Percentiles rank a stretch among this genome's conserved stretches.
Conservation (phyloP, 2,329 filamentous ascomycete genomes). For the Aspergillus sp. region DNA sequence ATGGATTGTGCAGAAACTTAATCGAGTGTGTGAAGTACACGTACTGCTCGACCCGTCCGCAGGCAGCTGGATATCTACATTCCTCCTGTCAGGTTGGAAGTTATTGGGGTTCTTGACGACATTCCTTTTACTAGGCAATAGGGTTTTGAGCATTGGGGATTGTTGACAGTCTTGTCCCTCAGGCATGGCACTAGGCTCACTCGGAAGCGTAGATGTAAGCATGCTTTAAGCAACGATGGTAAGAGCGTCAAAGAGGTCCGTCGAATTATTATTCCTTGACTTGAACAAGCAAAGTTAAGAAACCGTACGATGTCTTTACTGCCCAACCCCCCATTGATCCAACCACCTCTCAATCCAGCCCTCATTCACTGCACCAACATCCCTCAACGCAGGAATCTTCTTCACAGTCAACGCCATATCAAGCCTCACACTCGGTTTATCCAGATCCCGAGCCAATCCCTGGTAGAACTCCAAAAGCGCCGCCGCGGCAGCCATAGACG, state of each 20-base stretch:
- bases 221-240: no score
- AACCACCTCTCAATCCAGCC: conserved; percentile 4
- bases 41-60: neutral
- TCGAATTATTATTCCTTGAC: no score
- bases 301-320: no score
- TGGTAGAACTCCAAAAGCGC: conserved; percentile 5
- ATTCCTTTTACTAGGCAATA: no score
- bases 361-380: neutral
- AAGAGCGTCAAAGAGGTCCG: no score
- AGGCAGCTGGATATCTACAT: neutral
- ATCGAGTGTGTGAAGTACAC: neutral
- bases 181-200: no score
- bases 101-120: no score
- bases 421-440: neutral
- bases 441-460: neutral
- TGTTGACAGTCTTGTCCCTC: no score
- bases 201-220: no score
- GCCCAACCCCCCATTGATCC: conserved; percentile 3
- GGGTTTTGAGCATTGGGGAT: no score
- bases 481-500: neutral
- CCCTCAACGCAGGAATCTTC: neutral
- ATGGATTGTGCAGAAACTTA: neutral
- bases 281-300: no score
- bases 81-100: neutral
- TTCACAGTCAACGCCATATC: neutral